Conservation (phyloP, 2,329 filamentous ascomycete species). For the Aplosporella prunicola region DNA sequence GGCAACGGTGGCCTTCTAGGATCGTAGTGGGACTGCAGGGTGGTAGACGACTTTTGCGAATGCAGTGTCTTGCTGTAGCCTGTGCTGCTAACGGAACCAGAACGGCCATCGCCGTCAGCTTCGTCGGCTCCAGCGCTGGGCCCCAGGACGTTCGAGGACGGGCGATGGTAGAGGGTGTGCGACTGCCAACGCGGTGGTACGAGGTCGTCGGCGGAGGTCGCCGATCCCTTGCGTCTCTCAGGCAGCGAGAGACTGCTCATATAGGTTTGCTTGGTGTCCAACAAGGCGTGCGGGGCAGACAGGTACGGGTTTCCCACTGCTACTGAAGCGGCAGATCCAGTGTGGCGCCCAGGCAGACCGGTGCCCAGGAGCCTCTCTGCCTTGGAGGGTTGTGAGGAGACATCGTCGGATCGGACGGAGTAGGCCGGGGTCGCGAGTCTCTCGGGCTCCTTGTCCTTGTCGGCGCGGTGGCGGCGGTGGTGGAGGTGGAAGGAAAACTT, state of each 20-base stretch:
- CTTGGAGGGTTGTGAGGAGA: constrained; percentile 16
- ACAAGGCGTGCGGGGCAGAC: constrained; percentile 8
- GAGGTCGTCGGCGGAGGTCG: constrained; percentile 14
- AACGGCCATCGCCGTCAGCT: constrained; percentile 15
- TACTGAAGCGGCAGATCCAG: constrained; percentile 11
- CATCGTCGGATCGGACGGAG: not conserved
- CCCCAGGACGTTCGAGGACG: constrained; percentile 29
- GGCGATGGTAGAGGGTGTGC: constrained; percentile 21
- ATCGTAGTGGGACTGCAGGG: constrained; percentile 36
- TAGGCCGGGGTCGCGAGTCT: not conserved
- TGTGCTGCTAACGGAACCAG: constrained; percentile 22
- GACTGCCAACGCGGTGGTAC: constrained; percentile 14
- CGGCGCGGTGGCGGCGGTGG: constrained; percentile 20
- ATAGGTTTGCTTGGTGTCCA: constrained; percentile 20
- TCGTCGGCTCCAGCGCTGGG: constrained; percentile 19
- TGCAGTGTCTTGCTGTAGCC: constrained; percentile 19
- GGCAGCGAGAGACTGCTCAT: constrained; percentile 25
- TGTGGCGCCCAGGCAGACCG: constrained; percentile 19
- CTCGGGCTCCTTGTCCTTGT: constrained; percentile 10
- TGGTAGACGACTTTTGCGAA: constrained; percentile 28
- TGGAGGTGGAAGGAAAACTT: constrained; percentile 31
- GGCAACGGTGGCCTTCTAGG: constrained; percentile 29
- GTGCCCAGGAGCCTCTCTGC: constrained; percentile 30
- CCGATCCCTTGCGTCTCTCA: constrained; percentile 19
- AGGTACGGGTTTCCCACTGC: too few relatives aligned